Evolutionary conservation across 2,329 filamentous ascomycete genomes (phyloP).

Genomic region (Tricladium varicosporioides): DNA sequence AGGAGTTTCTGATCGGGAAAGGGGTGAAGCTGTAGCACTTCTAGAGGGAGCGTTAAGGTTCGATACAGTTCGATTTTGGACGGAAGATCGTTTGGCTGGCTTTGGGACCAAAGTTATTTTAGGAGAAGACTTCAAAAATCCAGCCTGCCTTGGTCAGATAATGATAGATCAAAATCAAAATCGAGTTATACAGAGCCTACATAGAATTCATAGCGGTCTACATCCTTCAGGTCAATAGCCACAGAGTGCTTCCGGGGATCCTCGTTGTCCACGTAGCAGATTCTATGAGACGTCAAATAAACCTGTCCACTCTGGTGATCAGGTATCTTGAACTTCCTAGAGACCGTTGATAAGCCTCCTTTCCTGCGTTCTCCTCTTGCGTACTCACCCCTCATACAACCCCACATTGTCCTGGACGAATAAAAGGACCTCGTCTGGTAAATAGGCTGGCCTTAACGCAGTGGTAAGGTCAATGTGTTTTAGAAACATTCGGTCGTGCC

Average conservation of each 20-base stretch:
- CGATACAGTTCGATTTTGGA: constrained; percentile 52
- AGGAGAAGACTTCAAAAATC: constrained; percentile 90
- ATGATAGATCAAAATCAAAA: too few species aligned
- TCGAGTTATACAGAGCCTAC: constrained; percentile 38
- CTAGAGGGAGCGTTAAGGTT: constrained; percentile 46
- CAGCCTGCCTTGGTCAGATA: constrained; percentile 54
- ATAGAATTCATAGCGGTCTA: constrained; percentile 89
- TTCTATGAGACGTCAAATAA: constrained; percentile 91
- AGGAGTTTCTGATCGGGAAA: constrained; percentile 42
- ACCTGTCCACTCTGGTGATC: constrained; percentile 94
- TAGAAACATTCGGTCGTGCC: constrained; percentile 87
- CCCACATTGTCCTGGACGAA: constrained; percentile 98
- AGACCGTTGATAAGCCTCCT: background rate
- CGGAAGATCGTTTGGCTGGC: constrained; percentile 62
- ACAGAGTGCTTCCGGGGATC: constrained; percentile 84
- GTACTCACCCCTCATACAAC: constrained; percentile 87
- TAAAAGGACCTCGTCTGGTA: constrained; percentile 89
- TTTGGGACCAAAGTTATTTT: constrained; percentile 92
- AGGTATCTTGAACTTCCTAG: constrained; percentile 89
- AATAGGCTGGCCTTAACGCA: constrained; percentile 86
- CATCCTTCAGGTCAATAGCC: constrained; percentile 82
- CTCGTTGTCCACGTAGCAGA: constrained; percentile 89
- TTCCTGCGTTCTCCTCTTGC: constrained; percentile 6
- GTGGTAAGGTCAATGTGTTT: constrained; percentile 94
- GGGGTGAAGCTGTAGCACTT: constrained; percentile 46